Percentiles rank a stretch among this genome's conserved stretches.
These are phyloP conservation scores for Discostella stelligera DNA, from an alignment of 352 stramenopile species.

Conservation along the genomic window DNA sequence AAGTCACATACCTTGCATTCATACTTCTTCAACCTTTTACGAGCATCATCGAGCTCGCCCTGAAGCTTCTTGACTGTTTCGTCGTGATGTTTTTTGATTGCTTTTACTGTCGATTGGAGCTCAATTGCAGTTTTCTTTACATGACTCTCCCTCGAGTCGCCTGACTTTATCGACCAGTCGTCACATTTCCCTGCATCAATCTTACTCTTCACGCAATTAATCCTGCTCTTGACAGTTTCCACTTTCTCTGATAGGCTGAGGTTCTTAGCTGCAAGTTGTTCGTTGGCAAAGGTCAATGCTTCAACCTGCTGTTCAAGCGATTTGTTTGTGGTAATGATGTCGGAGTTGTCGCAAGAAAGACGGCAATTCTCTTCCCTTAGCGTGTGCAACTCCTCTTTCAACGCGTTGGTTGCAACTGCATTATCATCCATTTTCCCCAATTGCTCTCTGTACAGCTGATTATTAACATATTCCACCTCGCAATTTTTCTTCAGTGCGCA, in stretches of 20 bases:
- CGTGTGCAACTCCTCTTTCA: conserved; percentile 23
- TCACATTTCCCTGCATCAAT: conserved; percentile 13
- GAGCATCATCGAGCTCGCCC: conserved; percentile 39
- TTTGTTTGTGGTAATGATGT: conserved; percentile 16
- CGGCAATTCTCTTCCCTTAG: conserved; percentile 30
- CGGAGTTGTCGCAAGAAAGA: conserved; percentile 20
- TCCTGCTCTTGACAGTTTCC: conserved; percentile 19
- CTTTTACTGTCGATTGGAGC: conserved; percentile 42
- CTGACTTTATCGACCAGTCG: conserved; percentile 28
- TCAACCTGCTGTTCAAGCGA: conserved; percentile 12
- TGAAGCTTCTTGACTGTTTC: conserved; percentile 38
- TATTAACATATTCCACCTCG: conserved; percentile 9
- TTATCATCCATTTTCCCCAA: conserved; percentile 45
- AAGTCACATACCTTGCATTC: conserved; percentile 47
- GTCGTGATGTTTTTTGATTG: conserved; percentile 53
- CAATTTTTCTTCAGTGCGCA: conserved; percentile 29
- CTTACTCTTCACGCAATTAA: not conserved
- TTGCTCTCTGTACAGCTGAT: conserved; percentile 37
- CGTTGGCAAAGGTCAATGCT: conserved; percentile 17
- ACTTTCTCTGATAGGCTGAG: conserved; percentile 20
- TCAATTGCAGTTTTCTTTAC: conserved; percentile 47
- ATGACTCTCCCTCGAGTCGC: conserved; percentile 13
- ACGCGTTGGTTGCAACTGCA: conserved; percentile 23
- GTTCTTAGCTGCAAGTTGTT: conserved; percentile 16
- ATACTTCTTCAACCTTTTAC: conserved; percentile 46